Conservation (phyloP, 371 early-diverging fungal genomes). For the Haplosporangium sp. region DNA sequence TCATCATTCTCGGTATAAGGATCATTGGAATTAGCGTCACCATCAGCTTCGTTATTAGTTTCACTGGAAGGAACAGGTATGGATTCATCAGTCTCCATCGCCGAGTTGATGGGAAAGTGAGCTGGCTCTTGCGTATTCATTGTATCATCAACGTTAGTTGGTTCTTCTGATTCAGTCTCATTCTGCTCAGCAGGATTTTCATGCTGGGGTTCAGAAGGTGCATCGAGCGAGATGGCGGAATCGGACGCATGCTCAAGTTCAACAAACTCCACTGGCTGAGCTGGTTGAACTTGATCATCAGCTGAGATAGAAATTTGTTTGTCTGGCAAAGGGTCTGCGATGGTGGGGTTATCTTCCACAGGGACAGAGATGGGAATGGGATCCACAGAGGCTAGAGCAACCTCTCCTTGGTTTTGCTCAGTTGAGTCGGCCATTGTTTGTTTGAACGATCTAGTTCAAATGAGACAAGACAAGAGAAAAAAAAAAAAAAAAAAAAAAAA, state of each 20-base stretch:
- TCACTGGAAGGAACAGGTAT: constrained; percentile 3
- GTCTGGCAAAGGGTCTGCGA: constrained; percentile 4
- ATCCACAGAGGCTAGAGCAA: constrained; percentile 1
- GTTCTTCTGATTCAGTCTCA: not conserved
- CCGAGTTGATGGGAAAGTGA: constrained; percentile 2
- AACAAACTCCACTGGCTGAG: not conserved
- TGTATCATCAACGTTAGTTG: not conserved
- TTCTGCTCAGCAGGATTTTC: not conserved
- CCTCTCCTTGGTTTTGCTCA: constrained; percentile 14
- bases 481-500: not conserved
- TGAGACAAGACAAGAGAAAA: not conserved
- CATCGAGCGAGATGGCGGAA: constrained; percentile 14
- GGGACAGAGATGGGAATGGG: constrained; percentile 7
- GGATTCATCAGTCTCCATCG: constrained; percentile 26
- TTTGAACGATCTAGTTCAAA: not conserved
- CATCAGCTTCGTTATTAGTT: not conserved
- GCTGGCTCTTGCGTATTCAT: constrained; percentile 4
- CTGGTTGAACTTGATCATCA: constrained; percentile 7
- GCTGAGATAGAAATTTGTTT: constrained; percentile 3
- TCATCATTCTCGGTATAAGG: constrained; percentile 30
- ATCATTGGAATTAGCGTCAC: constrained; percentile 13
- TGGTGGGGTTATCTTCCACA: constrained; percentile 4
- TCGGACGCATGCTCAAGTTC: constrained; percentile 23
- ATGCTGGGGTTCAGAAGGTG: constrained; percentile 3
- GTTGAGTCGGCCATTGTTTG: constrained; percentile 26